A percentile compares a stretch with the other conserved stretches of the same genome.
Evolutionary conservation across 345 rosid species (phyloP).

Genomic region (Linum trigynum): DNA sequence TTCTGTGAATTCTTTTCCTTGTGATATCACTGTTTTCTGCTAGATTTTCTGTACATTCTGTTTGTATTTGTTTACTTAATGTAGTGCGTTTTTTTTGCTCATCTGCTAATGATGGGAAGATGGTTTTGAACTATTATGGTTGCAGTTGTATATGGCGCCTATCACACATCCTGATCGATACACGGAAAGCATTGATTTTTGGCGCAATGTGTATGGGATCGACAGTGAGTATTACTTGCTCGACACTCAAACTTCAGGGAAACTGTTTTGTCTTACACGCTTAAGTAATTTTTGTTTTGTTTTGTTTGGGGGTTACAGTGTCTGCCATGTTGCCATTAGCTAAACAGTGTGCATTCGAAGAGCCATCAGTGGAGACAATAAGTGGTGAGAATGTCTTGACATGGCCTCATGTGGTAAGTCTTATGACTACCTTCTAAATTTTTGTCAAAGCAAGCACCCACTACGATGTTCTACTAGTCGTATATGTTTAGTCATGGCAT

Average conservation of each 20-base stretch:
- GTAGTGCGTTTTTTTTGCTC: neutral
- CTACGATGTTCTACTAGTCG: no score
- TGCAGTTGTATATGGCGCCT: conserved; percentile 94
- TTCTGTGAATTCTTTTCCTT: no score
- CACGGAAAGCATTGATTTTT: conserved; percentile 81
- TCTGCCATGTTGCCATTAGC: conserved; percentile 94
- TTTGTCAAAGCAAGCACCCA: neutral
- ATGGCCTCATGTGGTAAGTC: conserved; percentile 86
- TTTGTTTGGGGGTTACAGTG: conserved; percentile 46
- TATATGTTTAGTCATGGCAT: no score
- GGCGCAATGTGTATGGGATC: conserved; percentile 96
- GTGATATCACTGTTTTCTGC: no score
- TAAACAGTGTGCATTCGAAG: conserved; percentile 92
- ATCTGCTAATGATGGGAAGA: neutral
- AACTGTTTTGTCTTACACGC: neutral
- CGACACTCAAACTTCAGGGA: neutral
- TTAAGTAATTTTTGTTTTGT: conserved; percentile 5
- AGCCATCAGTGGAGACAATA: conserved; percentile 89
- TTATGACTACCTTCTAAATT: conserved; percentile 10
- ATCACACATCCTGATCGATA: conserved; percentile 91
- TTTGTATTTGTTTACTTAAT: no score
- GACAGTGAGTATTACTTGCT: conserved; percentile 60
- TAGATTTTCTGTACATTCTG: no score
- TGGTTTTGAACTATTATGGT: neutral
- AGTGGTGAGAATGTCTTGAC: conserved; percentile 80